A percentile compares a stretch with the other conserved stretches of the same genome.
Evolutionary conservation across 257 asterid species (phyloP).

Genomic region (Rubia yunnanensis): DNA sequence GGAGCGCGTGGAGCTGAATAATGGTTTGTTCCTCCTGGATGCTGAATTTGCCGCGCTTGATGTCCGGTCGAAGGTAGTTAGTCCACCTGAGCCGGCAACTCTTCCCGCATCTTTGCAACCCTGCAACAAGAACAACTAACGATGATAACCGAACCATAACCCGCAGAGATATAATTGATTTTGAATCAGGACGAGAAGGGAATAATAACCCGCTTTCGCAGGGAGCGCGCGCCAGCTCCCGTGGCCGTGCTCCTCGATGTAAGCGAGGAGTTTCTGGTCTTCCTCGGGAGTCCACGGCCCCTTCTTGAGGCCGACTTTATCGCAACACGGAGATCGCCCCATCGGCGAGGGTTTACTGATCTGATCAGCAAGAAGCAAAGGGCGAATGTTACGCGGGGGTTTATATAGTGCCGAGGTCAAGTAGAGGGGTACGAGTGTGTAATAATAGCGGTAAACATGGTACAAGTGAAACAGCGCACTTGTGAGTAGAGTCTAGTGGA

Average conservation of each 20-base stretch:
- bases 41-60: slow-evolving; percentile 84
- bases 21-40: slow-evolving; percentile 90
- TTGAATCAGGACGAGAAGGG: not conserved
- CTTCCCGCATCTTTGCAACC: slow-evolving; percentile 85
- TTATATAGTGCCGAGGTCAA: not conserved
- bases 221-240: slow-evolving; percentile 98
- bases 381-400: not conserved
- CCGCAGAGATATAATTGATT: no score
- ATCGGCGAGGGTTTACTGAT: slow-evolving; percentile 19
- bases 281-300: slow-evolving; percentile 99
- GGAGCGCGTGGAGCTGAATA: slow-evolving; percentile 94
- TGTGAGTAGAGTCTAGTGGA: no score
- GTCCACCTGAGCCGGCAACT: slow-evolving; percentile 92
- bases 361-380: slow-evolving; percentile 8
- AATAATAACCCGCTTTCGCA: slow-evolving; percentile 54
- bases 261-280: slow-evolving; percentile 77
- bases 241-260: slow-evolving; percentile 80
- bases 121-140: slow-evolving; percentile 13
- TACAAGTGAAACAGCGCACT: not conserved
- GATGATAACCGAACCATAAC: no score
- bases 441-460: not conserved
- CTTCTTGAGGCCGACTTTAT: slow-evolving; percentile 70
- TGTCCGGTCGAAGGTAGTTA: slow-evolving; percentile 80
- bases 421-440: not conserved
- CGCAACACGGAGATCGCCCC: slow-evolving; percentile 96